Evolutionary conservation across 2,329 filamentous ascomycete genomes (phyloP).

Genomic region (Clonostachys rosea): DNA sequence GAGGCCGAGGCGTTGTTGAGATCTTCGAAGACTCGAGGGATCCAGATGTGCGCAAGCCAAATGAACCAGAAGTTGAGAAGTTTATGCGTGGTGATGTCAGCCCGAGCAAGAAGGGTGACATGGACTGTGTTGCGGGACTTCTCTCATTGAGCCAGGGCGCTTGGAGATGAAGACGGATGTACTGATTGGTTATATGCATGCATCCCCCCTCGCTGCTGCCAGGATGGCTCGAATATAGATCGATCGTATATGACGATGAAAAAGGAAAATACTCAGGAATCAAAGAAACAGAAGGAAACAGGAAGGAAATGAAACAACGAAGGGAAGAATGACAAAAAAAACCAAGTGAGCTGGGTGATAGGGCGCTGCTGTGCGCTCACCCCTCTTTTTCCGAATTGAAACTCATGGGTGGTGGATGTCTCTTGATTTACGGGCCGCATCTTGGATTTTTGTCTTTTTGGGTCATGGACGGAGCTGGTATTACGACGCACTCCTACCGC

Average conservation of each 20-base stretch:
- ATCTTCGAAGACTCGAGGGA: conserved; percentile 47
- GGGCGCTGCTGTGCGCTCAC: too few species aligned
- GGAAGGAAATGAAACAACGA: too few species aligned
- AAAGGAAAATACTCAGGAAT: too few species aligned
- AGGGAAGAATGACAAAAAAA: too few species aligned
- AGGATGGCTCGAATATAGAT: neutral
- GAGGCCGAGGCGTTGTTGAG: conserved; percentile 17
- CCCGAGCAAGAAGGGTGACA: conserved; percentile 71
- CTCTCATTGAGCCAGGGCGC: conserved; percentile 88
- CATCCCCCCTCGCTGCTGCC: neutral
- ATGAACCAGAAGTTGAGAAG: conserved; percentile 55
- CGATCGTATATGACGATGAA: neutral
- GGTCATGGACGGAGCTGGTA: too few species aligned
- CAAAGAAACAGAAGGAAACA: too few species aligned
- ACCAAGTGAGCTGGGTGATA: too few species aligned
- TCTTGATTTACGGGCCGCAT: too few species aligned
- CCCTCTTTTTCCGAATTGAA: too few species aligned
- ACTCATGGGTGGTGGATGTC: too few species aligned
- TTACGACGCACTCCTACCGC: too few species aligned
- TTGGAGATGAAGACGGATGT: conserved; percentile 55
- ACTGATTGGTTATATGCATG: neutral
- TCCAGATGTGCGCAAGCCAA: conserved; percentile 17
- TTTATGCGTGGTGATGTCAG: conserved; percentile 69
- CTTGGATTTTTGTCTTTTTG: too few species aligned
- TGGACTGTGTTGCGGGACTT: conserved; percentile 87